Base-by-base conservation (phyloP, 345 rosid genomes). In the Carallia brachiata region DNA sequence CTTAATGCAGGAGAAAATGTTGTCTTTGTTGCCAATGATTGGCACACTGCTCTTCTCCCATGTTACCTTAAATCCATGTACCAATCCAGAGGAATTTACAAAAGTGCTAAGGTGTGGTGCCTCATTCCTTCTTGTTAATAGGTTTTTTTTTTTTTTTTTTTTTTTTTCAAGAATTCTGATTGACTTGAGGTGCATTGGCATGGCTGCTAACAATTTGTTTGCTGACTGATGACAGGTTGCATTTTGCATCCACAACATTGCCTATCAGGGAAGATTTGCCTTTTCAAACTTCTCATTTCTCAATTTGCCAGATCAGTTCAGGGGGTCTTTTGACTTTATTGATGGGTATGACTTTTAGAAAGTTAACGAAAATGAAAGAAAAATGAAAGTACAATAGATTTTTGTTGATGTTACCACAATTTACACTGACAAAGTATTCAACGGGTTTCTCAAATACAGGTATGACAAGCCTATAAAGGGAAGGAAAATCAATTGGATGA, bases 401-500 rank as follows among this genome's bases (percentile, higher is more conserved):
- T 44, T 19, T 50, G 32, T 15, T 7, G 18, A 4, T 66, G 64
- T 65, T 36, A 6, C 36, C 32, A 28, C 31, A 19, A 64, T 18
- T 19, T 28, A 5, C 32, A 18, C 39, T 60, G 52, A 36, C 71
- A 12, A 39, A 52, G 19, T 4, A 52, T 37, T 76, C 6, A 77
- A 8, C 28, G 47, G 15, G 13, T 50, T 66, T 66, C 39, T 8
- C 23, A 70, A 70, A 15, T 56, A 63, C 78, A 93, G 98, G 65
- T 67, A 86, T 68, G 23, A 66, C 5, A 83, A 89, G 80, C 97
- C 99, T 1, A 83, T 70, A 34, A 85, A 86, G 81, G 99, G 99
- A 71, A 84, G 96, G 81, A 95, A 95, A 76, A 89, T 91, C 75
- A 95, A 95, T 70, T 95, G 99, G 99, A 84, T 95, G 97, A 91